phyloP scores from a whole-genome alignment of 164 flowering plant species.

The Liriodendron chinense region DNA sequence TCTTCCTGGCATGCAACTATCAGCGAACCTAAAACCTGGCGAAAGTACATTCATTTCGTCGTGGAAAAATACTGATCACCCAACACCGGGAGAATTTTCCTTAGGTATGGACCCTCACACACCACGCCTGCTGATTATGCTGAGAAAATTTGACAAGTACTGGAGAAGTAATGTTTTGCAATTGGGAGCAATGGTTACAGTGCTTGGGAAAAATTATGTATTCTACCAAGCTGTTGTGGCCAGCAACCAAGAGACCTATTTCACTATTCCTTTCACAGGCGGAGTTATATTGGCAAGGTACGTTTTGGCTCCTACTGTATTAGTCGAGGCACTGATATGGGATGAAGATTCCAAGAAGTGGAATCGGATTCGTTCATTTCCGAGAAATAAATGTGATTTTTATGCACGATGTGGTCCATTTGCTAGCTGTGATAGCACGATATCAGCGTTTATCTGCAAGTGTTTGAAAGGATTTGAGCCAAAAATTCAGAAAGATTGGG shows the following conservation, averaged over 20 bases:
- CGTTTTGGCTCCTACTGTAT: neutral
- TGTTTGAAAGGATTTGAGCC: conserved; percentile 36
- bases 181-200: neutral
- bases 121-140: neutral
- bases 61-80: too few species aligned
- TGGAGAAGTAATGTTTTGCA: conserved; percentile 6
- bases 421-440: conserved; percentile 17
- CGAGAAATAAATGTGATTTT: neutral
- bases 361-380: neutral
- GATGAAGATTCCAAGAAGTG: neutral
- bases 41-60: too few species aligned
- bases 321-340: neutral
- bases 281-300: neutral
- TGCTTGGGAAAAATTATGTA: neutral
- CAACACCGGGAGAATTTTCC: conserved; percentile 16
- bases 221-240: neutral
- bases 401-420: neutral
- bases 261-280: neutral
- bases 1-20: too few species aligned
- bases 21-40: too few species aligned
- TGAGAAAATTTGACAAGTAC: neutral
- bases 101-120: conserved; percentile 16
- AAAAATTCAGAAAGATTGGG: conserved; percentile 18
- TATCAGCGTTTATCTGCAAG: neutral
- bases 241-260: neutral